Percentiles rank a stretch among this genome's conserved stretches.
Evolutionary conservation across 2,329 filamentous ascomycete genomes (phyloP).

Genomic region (Cladosporium phlei): DNA sequence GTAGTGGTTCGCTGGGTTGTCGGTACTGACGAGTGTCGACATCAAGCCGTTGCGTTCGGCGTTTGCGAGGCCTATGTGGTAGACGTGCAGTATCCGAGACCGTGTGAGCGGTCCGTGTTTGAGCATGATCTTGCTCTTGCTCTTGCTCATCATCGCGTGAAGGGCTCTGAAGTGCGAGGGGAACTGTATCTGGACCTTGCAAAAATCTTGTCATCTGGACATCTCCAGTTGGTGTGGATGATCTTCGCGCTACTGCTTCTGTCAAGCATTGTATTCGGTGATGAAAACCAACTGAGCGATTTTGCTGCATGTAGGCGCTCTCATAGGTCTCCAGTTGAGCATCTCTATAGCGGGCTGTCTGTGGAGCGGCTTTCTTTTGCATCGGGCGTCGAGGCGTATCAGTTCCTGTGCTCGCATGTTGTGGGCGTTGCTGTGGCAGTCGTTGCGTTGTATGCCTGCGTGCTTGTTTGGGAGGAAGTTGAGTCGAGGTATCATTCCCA

Average conservation of each 20-base stretch:
- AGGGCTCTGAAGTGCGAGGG: too few relatives aligned
- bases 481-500: too few relatives aligned
- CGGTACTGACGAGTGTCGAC: conserved; percentile 42
- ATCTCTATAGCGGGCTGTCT: conserved; percentile 8
- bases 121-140: neutral
- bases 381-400: neutral
- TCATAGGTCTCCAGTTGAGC: conserved; percentile 44
- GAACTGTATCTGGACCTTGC: neutral
- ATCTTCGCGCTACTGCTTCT: conserved; percentile 17
- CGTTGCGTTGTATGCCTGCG: too few relatives aligned
- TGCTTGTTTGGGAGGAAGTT: too few relatives aligned
- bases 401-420: neutral
- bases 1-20: conserved; percentile 37
- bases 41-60: conserved; percentile 43
- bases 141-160: too few relatives aligned
- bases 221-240: conserved; percentile 22
- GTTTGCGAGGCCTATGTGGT: conserved; percentile 29
- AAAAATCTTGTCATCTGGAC: conserved; percentile 30
- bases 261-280: conserved; percentile 27
- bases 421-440: neutral
- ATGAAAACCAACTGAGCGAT: conserved; percentile 37
- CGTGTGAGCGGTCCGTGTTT: neutral
- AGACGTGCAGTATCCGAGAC: neutral
- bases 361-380: neutral
- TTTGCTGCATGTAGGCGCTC: conserved; percentile 30